These are phyloP conservation scores for Pezicula rhizophila DNA, from an alignment of 2,329 filamentous ascomycete genomes.

Conservation along the genomic window DNA sequence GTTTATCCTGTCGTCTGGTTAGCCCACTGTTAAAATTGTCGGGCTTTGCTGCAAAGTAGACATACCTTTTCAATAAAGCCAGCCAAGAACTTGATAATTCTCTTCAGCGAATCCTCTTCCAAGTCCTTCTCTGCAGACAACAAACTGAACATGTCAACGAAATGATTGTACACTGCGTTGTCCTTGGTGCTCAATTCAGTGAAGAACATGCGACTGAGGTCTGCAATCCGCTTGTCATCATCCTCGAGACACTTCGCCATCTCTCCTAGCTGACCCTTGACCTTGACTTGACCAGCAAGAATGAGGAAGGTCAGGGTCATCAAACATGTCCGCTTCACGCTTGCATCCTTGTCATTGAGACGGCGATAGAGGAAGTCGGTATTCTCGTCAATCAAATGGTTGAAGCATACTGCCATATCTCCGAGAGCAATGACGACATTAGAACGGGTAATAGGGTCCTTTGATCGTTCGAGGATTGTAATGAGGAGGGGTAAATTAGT, in stretches of 20 bases:
- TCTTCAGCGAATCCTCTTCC: conserved; percentile 77
- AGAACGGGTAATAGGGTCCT: conserved; percentile 85
- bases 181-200: conserved; percentile 96
- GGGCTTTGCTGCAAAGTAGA: conserved; percentile 5
- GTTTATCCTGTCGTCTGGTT: conserved; percentile 68
- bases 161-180: conserved; percentile 98
- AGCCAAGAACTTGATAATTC: conserved; percentile 86
- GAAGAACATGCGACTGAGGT: conserved; percentile 97
- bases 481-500: conserved; percentile 87
- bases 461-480: conserved; percentile 93
- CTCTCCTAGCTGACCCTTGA: conserved; percentile 95
- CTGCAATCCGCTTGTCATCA: conserved; percentile 87
- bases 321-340: conserved; percentile 92
- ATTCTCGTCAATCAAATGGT: conserved; percentile 97
- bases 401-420: conserved; percentile 99
- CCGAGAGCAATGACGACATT: conserved; percentile 96
- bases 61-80: conserved; percentile 95
- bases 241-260: conserved; percentile 99
- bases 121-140: conserved; percentile 76
- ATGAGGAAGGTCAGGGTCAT: conserved; percentile 99
- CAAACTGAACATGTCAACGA: conserved; percentile 97
- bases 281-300: conserved; percentile 94
- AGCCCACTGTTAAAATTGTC: conserved; percentile 4
- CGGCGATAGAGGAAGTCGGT: conserved; percentile 96
- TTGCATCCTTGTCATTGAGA: conserved; percentile 79